These are phyloP conservation scores for Lippia alba DNA, from an alignment of 305 asterid genomes.

Conservation along the genomic window DNA sequence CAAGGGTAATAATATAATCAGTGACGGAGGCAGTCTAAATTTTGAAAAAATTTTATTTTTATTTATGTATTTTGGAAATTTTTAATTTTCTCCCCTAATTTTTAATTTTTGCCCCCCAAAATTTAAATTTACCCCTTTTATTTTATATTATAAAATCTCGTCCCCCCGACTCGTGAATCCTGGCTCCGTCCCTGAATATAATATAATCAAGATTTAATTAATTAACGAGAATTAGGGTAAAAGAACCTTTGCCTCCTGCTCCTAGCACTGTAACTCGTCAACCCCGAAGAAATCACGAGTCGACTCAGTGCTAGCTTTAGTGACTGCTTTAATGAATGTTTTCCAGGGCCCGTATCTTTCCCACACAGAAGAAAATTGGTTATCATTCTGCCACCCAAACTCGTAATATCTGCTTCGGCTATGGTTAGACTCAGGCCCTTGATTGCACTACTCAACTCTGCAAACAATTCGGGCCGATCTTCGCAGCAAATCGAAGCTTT, in stretches of 20 bases:
- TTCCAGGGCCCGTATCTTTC: constrained; percentile 3
- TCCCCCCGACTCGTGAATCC: too few relatives aligned
- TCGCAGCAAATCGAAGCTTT: constrained; percentile 78
- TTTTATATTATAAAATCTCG: too few relatives aligned
- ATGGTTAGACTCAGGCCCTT: constrained; percentile 52
- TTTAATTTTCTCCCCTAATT: too few relatives aligned
- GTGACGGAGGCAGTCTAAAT: too few relatives aligned
- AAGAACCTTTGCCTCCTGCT: constrained; percentile 92
- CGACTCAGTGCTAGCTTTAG: constrained; percentile 59
- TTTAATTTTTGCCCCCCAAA: too few relatives aligned
- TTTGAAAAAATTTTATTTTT: too few relatives aligned
- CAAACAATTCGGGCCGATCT: constrained; percentile 71
- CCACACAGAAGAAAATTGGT: constrained; percentile 49
- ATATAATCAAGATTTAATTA: not conserved
- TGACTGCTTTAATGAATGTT: constrained; percentile 49
- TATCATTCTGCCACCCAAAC: constrained; percentile 78
- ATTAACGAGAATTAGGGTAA: constrained; percentile 48
- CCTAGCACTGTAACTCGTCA: constrained; percentile 55
- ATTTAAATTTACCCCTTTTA: too few relatives aligned
- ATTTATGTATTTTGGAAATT: too few relatives aligned
- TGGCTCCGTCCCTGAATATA: too few relatives aligned
- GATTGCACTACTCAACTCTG: constrained; percentile 66
- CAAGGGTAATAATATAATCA: too few relatives aligned
- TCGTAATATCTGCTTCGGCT: constrained; percentile 60
- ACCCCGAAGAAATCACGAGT: constrained; percentile 50